These are phyloP conservation scores for Dothideomycetidae sp. DNA, from an alignment of 2,329 filamentous ascomycete species.

Conservation along the genomic window DNA sequence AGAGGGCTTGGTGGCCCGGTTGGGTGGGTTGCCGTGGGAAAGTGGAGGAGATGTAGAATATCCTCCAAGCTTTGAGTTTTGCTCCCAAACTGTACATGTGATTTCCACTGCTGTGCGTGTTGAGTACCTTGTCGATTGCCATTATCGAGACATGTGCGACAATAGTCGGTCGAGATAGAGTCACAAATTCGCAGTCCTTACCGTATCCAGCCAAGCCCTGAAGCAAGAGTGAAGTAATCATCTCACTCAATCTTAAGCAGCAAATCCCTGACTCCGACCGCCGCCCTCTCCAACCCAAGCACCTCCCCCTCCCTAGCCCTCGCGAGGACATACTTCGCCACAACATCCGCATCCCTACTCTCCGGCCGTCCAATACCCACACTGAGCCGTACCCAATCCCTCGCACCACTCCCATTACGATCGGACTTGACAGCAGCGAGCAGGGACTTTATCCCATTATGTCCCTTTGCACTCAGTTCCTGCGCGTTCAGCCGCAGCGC, in stretches of 20 bases:
- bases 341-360: constrained; percentile 50
- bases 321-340: constrained; percentile 64
- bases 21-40: too few species aligned
- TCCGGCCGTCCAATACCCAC: constrained; percentile 78
- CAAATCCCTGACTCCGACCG: constrained; percentile 27
- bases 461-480: constrained; percentile 36
- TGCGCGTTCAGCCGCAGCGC: constrained; percentile 48
- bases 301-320: constrained; percentile 45
- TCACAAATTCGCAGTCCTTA: too few species aligned
- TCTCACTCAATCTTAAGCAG: constrained; percentile 14
- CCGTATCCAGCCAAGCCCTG: too few species aligned
- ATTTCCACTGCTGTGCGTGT: too few species aligned
- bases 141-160: too few species aligned
- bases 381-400: constrained; percentile 54
- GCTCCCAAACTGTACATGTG: too few species aligned
- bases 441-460: constrained; percentile 40
- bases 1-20: too few species aligned
- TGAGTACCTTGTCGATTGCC: too few species aligned
- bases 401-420: constrained; percentile 44
- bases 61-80: too few species aligned
- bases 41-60: too few species aligned
- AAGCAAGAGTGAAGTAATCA: too few species aligned
- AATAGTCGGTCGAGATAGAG: too few species aligned
- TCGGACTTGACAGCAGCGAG: constrained; percentile 54
- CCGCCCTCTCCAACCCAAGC: constrained; percentile 18